Percentiles rank a stretch among this genome's conserved stretches.
Evolutionary conservation across 1,139 yeast species (phyloP).

Genomic region (Pichia sp.): DNA sequence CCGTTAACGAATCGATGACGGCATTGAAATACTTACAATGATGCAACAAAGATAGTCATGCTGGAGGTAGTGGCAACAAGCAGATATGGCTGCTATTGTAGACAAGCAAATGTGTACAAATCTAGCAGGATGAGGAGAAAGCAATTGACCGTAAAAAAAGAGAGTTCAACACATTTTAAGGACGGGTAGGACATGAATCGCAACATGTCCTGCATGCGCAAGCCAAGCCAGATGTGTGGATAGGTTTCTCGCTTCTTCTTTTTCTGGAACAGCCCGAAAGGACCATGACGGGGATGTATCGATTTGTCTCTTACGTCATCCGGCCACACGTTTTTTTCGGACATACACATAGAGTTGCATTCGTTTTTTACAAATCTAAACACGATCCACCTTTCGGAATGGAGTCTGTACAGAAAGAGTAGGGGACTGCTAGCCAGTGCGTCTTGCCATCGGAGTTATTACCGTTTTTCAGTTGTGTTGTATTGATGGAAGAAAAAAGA

Average conservation of each 20-base stretch:
- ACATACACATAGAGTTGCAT: neutral
- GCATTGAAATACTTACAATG: constrained; percentile 45
- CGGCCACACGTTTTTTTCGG: neutral
- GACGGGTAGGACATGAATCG: no score
- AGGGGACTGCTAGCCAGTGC: neutral
- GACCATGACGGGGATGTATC: neutral
- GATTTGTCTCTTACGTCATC: neutral
- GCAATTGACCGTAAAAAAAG: no score
- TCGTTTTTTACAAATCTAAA: neutral
- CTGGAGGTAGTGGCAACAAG: neutral
- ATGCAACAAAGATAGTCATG: constrained; percentile 57
- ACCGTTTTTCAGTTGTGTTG: neutral
- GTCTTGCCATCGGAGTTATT: neutral
- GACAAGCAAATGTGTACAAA: neutral
- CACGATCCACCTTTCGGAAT: neutral
- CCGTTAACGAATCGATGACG: no score
- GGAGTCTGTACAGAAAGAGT: neutral
- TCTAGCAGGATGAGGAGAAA: no score
- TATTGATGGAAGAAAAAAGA: neutral
- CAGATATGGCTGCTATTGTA: neutral
- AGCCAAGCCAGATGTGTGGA: neutral
- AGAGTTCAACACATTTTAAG: no score
- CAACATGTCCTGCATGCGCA: no score
- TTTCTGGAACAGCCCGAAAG: neutral
- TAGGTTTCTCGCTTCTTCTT: neutral